phyloP scores from a whole-genome alignment of 192 early-diverging fungal genomes.

The Entomortierella lignicola region DNA sequence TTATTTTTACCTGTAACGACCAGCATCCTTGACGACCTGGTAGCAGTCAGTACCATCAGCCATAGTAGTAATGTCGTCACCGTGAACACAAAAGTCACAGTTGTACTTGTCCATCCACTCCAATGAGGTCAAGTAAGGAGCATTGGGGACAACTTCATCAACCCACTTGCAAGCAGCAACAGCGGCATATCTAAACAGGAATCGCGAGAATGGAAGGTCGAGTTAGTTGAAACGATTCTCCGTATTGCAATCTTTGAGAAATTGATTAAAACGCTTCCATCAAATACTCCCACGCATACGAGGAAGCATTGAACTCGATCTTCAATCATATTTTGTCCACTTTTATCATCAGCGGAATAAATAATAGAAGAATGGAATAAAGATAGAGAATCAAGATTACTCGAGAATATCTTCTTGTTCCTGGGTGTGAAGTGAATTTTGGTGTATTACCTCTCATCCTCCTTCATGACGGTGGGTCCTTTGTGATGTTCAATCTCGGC shows the following conservation, averaged over 20 bases:
- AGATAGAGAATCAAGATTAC: too few relatives aligned
- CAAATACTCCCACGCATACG: constrained; percentile 11
- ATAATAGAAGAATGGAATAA: too few relatives aligned
- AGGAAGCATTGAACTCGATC: too few relatives aligned
- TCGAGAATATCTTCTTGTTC: too few relatives aligned
- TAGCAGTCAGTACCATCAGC: constrained; percentile 98
- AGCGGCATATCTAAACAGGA: constrained; percentile 78
- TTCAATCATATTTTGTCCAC: too few relatives aligned
- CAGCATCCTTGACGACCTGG: constrained; percentile 94
- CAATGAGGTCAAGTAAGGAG: constrained; percentile 92
- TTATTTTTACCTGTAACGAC: constrained; percentile 79
- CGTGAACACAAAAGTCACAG: constrained; percentile 96
- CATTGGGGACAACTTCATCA: constrained; percentile 91
- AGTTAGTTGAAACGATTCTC: not conserved
- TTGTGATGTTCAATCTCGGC: constrained; percentile 93
- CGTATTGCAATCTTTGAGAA: too few relatives aligned
- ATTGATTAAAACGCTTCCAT: too few relatives aligned
- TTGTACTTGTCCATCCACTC: constrained; percentile 88
- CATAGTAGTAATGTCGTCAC: constrained; percentile 97
- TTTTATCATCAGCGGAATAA: too few relatives aligned
- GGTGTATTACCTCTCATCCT: constrained; percentile 82
- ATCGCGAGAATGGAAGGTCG: not conserved
- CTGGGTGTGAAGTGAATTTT: too few relatives aligned
- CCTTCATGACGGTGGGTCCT: constrained; percentile 96
- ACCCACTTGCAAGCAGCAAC: constrained; percentile 96